phyloP scores from a whole-genome alignment of 371 early-diverging fungal species.

The Lichtheimia ramosa region DNA sequence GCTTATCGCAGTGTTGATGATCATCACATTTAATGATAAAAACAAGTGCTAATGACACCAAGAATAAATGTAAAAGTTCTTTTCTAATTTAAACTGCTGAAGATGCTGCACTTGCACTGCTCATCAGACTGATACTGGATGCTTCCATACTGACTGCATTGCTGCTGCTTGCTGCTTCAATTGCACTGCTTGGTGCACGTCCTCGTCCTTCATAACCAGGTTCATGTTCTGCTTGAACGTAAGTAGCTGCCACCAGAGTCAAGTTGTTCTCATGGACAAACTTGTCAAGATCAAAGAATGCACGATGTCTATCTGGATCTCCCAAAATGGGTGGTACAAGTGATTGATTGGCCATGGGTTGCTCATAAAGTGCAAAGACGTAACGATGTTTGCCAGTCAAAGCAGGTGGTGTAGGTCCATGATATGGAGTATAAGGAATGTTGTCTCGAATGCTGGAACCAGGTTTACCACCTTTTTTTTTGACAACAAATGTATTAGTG shows the following conservation, averaged over 20 bases:
- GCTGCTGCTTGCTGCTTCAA: too few relatives aligned
- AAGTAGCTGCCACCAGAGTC: slow-evolving; percentile 20
- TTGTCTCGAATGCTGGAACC: slow-evolving; percentile 8
- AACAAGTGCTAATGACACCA: too few relatives aligned
- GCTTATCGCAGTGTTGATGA: too few relatives aligned
- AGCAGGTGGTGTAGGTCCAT: slow-evolving; percentile 18
- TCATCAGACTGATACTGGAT: too few relatives aligned
- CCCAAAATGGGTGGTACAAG: slow-evolving; percentile 13
- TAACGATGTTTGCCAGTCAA: slow-evolving; percentile 19
- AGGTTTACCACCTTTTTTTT: slow-evolving; percentile 14
- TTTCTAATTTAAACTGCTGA: too few relatives aligned
- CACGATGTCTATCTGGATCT: slow-evolving; percentile 11
- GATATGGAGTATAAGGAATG: slow-evolving; percentile 18
- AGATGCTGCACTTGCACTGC: too few relatives aligned
- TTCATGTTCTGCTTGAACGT: slow-evolving; percentile 17
- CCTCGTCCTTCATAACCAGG: slow-evolving; percentile 17
- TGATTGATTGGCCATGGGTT: slow-evolving; percentile 9
- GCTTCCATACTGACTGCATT: too few relatives aligned
- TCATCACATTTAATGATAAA: too few relatives aligned
- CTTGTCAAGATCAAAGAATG: slow-evolving; percentile 11
- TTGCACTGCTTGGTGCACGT: neutral
- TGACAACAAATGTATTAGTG: neutral
- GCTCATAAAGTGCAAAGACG: slow-evolving; percentile 30
- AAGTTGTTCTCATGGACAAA: slow-evolving; percentile 23
- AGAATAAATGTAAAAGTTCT: too few relatives aligned